Conservation (phyloP, 139 green algal species). For the Chlorella sp. region DNA sequence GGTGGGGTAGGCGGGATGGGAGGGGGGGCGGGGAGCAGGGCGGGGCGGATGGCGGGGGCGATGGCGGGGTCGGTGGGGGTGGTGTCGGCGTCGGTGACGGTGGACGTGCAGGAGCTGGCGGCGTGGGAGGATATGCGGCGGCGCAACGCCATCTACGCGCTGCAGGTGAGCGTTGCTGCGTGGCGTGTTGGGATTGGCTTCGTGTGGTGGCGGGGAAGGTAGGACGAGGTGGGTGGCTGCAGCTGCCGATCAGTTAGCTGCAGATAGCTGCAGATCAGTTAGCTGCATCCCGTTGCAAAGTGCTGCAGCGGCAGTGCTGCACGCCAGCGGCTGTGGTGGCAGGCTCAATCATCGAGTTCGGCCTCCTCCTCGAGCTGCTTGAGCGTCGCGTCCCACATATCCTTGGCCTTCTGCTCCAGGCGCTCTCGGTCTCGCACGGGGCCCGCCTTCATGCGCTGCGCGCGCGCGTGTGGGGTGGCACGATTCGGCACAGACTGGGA, state of each 20-base stretch:
- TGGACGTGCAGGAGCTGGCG: slow-evolving; percentile 2
- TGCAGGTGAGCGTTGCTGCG: slow-evolving; percentile 16
- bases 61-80: too few relatives aligned
- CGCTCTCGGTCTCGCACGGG: not conserved
- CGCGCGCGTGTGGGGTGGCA: too few relatives aligned
- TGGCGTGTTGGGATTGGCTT: not conserved
- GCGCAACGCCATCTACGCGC: slow-evolving; percentile 32
- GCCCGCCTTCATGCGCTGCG: not conserved
- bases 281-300: not conserved
- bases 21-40: too few relatives aligned
- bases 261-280: too few relatives aligned
- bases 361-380: too few relatives aligned
- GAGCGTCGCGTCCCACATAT: too few relatives aligned
- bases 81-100: not conserved
- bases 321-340: too few relatives aligned
- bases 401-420: too few relatives aligned
- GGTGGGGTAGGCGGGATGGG: slow-evolving; percentile 1
- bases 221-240: not conserved
- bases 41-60: too few relatives aligned
- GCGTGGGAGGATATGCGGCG: slow-evolving; percentile 31
- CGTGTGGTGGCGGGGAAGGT: not conserved
- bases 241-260: not conserved
- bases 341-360: too few relatives aligned
- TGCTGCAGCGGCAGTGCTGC: not conserved
- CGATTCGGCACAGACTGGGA: too few relatives aligned